phyloP scores from a whole-genome alignment of 768 basidiomycete genomes.

The Galerina marginata region DNA sequence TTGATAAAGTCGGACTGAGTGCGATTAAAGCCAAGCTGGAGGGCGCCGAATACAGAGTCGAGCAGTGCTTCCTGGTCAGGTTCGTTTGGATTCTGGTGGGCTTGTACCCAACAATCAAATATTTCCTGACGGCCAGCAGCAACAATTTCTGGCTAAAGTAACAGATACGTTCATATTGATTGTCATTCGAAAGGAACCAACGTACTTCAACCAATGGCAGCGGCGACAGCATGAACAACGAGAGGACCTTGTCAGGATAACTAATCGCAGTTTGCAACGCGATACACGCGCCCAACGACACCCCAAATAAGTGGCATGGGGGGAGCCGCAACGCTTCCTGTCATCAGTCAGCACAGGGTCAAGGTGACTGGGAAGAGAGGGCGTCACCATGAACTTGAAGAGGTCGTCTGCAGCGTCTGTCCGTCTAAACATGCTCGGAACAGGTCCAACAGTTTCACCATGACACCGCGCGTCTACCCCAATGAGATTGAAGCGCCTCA shows the following conservation, averaged over 20 bases:
- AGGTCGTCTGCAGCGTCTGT: conserved; percentile 40
- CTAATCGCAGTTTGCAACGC: conserved; percentile 38
- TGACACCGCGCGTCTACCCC: conserved; percentile 38
- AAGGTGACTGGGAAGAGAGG: background rate
- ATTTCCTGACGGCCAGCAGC: conserved; percentile 42
- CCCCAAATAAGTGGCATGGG: conserved; percentile 42
- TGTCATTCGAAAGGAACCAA: background rate
- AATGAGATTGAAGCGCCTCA: conserved; percentile 45
- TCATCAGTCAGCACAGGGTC: background rate
- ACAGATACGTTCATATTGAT: background rate
- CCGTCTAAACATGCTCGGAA: conserved; percentile 30
- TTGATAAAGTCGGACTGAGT: conserved; percentile 23
- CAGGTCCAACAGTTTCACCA: conserved; percentile 35
- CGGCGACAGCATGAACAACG: conserved; percentile 42
- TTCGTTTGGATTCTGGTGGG: conserved; percentile 23
- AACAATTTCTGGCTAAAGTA: conserved; percentile 34
- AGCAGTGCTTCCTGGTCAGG: conserved; percentile 28
- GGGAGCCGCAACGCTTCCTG: conserved; percentile 43
- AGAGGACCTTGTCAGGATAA: conserved; percentile 39
- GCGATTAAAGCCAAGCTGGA: conserved; percentile 40
- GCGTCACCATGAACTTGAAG: conserved; percentile 39
- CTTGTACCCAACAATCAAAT: conserved; percentile 35
- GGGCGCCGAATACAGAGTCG: conserved; percentile 33
- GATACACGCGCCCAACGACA: conserved; percentile 42
- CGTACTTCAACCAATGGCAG: conserved; percentile 40